phyloP scores from a whole-genome alignment of 805 yeast genomes.

The Saturnispora silvae region DNA sequence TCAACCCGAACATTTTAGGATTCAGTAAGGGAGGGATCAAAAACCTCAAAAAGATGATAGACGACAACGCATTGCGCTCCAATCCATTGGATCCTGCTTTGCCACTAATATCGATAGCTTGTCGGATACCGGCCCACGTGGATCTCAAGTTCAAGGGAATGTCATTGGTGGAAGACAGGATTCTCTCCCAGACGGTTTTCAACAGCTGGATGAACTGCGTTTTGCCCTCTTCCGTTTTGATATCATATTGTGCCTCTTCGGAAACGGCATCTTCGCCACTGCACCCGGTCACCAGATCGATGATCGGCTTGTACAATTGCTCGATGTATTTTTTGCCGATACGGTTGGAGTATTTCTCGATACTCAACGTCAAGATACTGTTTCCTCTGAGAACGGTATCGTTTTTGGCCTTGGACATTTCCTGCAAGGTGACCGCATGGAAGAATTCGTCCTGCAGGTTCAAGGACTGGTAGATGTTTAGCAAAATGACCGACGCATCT shows the following conservation, averaged over 20 bases:
- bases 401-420: conserved; percentile 47
- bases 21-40: conserved; percentile 87
- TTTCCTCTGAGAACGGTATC: conserved; percentile 69
- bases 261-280: no score
- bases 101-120: conserved; percentile 51
- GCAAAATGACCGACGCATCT: conserved; percentile 46
- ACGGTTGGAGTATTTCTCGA: conserved; percentile 67
- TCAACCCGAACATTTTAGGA: conserved; percentile 74
- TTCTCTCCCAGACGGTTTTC: conserved; percentile 52
- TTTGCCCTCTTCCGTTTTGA: conserved; percentile 31
- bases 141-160: conserved; percentile 57
- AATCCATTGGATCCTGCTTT: conserved; percentile 39
- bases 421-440: conserved; percentile 53
- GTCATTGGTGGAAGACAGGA: conserved; percentile 59
- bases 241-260: no score
- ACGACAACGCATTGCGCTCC: conserved; percentile 66
- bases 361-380: conserved; percentile 67
- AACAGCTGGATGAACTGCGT: conserved; percentile 32
- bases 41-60: conserved; percentile 74
- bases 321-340: conserved; percentile 52
- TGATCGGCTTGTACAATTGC: no score
- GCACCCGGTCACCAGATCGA: no score
- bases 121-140: conserved; percentile 54
- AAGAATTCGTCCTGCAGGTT: conserved; percentile 68
- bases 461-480: conserved; percentile 67